Base-by-base conservation (phyloP, 305 asterid genomes). In the Solanum aculeatissimum region DNA sequence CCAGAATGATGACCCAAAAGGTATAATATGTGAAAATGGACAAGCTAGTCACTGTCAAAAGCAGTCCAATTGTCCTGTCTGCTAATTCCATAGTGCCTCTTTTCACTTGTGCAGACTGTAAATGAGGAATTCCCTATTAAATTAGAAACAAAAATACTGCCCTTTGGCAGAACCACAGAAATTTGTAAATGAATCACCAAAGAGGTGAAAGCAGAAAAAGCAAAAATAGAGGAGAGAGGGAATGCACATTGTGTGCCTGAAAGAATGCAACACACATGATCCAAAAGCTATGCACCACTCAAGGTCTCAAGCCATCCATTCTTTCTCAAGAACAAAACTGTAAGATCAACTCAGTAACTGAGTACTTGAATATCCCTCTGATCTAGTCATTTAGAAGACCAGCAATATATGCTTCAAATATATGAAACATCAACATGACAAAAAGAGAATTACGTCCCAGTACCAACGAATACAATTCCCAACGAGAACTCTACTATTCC, bases 1-100 rank as follows among this genome's bases (percentile, higher is more conserved):
- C 98, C 99, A 96, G 91, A 85, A 96, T 91, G 88, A 96, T 89
- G 86, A 96, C 95, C 99, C 99, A 96, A 87, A 96, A 92, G 58
- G 98, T 96, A 86, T 96, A 96, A 87, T 96, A 96, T 42, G 97
- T 96, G 92, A 96, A 96, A 83, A 96, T 89, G 80, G 97, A 91
- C 89, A 95, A 86, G 90, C 99, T 96, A 86, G 91, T 91, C 82
- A 90, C 83, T 3, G 99, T 91, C 83, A 95, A 89, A 84, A 95
- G 92, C 89, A 94, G 89, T 83, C 99, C 98, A 16, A 95, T 88
- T 2, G 93, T 94, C 87, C 95, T 91, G 89, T 96, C 99, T 68
- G 97, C 99, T 88, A 96, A 82, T 85, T 95, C 97, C 99, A 95
- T 95, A 19, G 42, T 82, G 42, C 57, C 77, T 53, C 35, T 75